Percentiles rank a stretch among this genome's conserved stretches.
phyloP scores from a whole-genome alignment of 257 asterid species.

The Solanum microdontum region DNA sequence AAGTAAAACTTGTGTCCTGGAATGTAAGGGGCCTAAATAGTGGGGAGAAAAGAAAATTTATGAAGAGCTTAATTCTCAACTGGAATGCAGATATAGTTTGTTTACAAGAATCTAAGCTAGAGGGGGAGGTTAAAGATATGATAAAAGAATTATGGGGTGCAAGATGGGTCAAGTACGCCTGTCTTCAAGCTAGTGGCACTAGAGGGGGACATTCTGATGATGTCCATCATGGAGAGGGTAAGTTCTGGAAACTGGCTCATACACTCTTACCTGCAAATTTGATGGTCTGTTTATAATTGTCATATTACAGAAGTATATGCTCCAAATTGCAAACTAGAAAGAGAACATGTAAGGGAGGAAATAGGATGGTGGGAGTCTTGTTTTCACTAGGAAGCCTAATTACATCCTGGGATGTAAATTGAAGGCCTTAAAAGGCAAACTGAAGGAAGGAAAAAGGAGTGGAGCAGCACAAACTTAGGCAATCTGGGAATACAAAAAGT shows the following conservation, averaged over 20 bases:
- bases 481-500: not conserved
- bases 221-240: not conserved
- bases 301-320: not conserved
- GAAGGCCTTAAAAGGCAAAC: not conserved
- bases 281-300: not conserved
- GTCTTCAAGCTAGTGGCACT: not conserved
- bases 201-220: not conserved
- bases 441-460: not conserved
- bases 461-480: not conserved
- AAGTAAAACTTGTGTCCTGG: not conserved
- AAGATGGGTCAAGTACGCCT: not conserved
- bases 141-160: not conserved
- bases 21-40: not conserved
- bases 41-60: not conserved
- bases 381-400: not conserved
- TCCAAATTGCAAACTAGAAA: not conserved
- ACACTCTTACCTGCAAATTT: not conserved
- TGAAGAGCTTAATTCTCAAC: not conserved
- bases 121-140: not conserved
- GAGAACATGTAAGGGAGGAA: not conserved
- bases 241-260: not conserved
- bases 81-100: not conserved
- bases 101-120: not conserved
- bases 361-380: not conserved
- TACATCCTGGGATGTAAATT: not conserved